These are phyloP conservation scores for Tricholoma sp. DNA, from an alignment of 768 basidiomycete genomes.

Conservation along the genomic window DNA sequence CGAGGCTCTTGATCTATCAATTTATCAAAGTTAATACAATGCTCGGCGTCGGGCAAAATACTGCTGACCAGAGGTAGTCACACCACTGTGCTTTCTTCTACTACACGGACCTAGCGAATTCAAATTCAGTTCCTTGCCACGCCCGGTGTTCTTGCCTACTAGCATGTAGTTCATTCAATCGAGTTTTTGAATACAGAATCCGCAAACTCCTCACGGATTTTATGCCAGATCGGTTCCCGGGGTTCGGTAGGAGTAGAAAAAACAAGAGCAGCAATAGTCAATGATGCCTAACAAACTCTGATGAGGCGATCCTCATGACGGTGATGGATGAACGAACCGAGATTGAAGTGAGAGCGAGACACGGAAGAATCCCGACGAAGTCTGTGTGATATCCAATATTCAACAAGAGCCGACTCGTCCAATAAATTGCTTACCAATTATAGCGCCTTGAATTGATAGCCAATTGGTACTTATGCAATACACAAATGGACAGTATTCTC, in stretches of 20 bases:
- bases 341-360: not conserved
- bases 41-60: too few species aligned
- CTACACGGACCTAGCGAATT: too few species aligned
- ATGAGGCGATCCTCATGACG: too few species aligned
- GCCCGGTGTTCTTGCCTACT: too few species aligned
- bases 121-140: too few species aligned
- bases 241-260: not conserved
- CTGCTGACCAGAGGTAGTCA: too few species aligned
- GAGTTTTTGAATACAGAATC: not conserved
- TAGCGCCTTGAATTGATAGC: not conserved
- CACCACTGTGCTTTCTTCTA: too few species aligned
- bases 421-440: not conserved
- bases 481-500: not conserved
- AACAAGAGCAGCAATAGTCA: not conserved
- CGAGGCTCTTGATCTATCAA: too few species aligned
- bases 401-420: too few species aligned
- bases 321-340: not conserved
- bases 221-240: not conserved
- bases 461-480: not conserved
- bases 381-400: not conserved
- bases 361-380: not conserved
- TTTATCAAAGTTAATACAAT: too few species aligned
- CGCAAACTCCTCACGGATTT: not conserved
- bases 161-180: too few species aligned
- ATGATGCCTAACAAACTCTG: not conserved